Evolutionary conservation across 139 green algal species (phyloP).

Genomic region (Astrephomene gubernaculifera): DNA sequence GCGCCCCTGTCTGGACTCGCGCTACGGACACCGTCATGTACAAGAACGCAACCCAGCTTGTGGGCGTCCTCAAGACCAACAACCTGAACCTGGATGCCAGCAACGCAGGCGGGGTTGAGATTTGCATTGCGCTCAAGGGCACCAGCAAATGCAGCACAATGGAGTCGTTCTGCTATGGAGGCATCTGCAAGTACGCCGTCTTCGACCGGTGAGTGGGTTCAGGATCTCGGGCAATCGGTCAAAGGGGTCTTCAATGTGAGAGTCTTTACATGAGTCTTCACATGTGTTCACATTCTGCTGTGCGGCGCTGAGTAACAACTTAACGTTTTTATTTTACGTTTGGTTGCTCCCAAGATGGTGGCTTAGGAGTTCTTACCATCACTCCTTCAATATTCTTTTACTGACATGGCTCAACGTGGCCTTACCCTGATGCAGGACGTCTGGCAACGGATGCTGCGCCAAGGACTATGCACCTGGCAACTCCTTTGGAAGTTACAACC

Average conservation of each 20-base stretch:
- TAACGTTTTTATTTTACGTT: too few species aligned
- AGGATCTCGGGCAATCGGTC: too few species aligned
- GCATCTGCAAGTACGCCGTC: constrained; percentile 24
- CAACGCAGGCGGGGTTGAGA: neutral
- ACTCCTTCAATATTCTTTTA: too few species aligned
- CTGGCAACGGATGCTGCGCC: constrained; percentile 6
- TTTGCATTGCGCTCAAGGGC: constrained; percentile 22
- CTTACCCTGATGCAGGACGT: too few species aligned
- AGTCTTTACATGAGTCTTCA: too few species aligned
- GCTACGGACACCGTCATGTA: neutral
- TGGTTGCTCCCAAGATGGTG: too few species aligned
- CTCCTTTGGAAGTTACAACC: neutral
- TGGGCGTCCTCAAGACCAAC: constrained; percentile 22
- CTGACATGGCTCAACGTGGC: too few species aligned
- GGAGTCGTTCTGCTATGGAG: constrained; percentile 24
- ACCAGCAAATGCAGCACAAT: constrained; percentile 3
- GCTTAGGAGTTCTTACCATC: too few species aligned
- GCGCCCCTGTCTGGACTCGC: neutral
- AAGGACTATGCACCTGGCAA: neutral
- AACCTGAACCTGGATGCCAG: neutral
- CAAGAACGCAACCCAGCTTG: too few species aligned
- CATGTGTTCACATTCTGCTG: too few species aligned
- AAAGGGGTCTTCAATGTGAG: too few species aligned
- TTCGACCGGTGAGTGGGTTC: constrained; percentile 11
- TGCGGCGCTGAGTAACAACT: too few species aligned